Conservation (phyloP, 2,329 filamentous ascomycete species). For the Coniochaeta ligniaria region DNA sequence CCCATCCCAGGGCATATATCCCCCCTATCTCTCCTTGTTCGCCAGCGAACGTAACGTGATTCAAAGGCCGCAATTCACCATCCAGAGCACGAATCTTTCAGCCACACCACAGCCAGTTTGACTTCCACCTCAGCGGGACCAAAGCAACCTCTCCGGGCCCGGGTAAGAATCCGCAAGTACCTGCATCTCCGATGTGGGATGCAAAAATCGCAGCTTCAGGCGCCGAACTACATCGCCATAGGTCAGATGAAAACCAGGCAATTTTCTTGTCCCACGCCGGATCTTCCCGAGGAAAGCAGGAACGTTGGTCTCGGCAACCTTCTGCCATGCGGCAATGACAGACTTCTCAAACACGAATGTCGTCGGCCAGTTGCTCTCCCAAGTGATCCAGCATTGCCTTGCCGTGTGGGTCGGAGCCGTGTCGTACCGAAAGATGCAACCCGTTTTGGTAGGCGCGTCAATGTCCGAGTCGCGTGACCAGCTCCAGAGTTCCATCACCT, state of each 20-base stretch:
- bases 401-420: background rate
- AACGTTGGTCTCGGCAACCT: background rate
- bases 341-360: background rate
- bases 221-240: background rate
- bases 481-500: background rate
- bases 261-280: background rate
- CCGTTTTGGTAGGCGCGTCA: background rate
- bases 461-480: background rate
- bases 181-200: too few species aligned
- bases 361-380: background rate
- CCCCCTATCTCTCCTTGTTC: too few species aligned
- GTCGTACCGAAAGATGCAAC: background rate
- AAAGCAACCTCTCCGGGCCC: too few species aligned
- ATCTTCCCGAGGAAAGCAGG: background rate
- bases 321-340: background rate
- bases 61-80: too few species aligned
- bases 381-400: background rate
- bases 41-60: too few species aligned
- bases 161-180: too few species aligned
- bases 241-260: background rate
- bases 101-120: too few species aligned
- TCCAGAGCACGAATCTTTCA: too few species aligned
- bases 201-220: background rate
- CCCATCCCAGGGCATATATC: too few species aligned
- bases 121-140: too few species aligned